Base-by-base conservation (phyloP, 495 filamentous ascomycete species). In the Aeminium ludgeri region DNA sequence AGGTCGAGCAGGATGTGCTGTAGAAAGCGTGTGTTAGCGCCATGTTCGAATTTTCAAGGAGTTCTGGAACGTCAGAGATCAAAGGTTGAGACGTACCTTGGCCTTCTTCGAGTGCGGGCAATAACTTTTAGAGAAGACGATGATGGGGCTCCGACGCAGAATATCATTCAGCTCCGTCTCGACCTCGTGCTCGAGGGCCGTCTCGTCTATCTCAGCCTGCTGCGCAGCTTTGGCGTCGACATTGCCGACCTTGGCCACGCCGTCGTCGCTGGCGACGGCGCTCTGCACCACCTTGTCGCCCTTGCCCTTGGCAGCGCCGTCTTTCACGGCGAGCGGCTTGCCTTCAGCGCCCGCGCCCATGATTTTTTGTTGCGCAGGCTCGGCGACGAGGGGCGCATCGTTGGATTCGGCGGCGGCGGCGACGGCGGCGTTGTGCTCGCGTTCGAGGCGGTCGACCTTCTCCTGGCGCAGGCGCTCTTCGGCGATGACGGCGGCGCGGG, bases 41-140 rank as follows among this genome's bases (percentile, higher is more conserved):
- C n/a, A n/a, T n/a, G n/a, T 7, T 30, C 7, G n/a, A 30, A 30
- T n/a, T n/a, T n/a, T n/a, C n/a, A n/a, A n/a, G n/a, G n/a, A n/a
- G n/a, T n/a, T n/a, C n/a, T n/a, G n/a, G n/a, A n/a, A n/a, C n/a
- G n/a, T n/a, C n/a, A n/a, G n/a, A n/a, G n/a, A n/a, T n/a, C n/a
- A n/a, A n/a, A n/a, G 28, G 28, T 8, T 8, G n/a, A 30, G 28
- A n/a, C 28, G n/a, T 35, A 60, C 59, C 59, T 97, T 97, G 11
- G 87, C 89, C 48, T 69, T 73, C 45, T 68, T 71, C 33, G 86
- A 94, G 64, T 73, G 76, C 0, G 80, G 83, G 60, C 89, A 97
- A 60, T 83, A 92, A 1, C 80, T 74, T 59, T 96, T 96, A 40
- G 84, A 92, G 65, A 96, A 95, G 38, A 97, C 82, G 52, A 95